Percentiles rank a stretch among this genome's conserved stretches.
phyloP scores from a whole-genome alignment of 192 early-diverging fungal species.

The Hyaloraphidium curvatum region DNA sequence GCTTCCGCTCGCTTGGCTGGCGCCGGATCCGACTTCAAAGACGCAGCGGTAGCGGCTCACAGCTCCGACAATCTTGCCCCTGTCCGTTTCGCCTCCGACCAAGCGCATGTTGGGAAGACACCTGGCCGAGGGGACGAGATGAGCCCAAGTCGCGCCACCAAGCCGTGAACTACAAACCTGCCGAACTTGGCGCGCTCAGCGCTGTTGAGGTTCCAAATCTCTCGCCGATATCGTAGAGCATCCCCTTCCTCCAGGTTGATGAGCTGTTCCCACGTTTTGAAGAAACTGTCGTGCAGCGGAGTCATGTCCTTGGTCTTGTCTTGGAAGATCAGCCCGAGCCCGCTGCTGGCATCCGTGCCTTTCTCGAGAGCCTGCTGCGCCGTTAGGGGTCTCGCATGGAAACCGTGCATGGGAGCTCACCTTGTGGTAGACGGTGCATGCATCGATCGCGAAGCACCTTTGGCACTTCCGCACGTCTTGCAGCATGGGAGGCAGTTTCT shows the following conservation, averaged over 20 bases:
- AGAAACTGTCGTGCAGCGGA: conserved; percentile 39
- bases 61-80: conserved; percentile 10
- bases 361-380: conserved; percentile 31
- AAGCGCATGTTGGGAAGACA: background rate
- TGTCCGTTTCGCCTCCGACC: background rate
- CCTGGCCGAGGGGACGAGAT: background rate
- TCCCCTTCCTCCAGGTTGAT: conserved; percentile 48
- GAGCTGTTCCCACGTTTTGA: conserved; percentile 55
- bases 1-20: background rate
- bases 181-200: conserved; percentile 23
- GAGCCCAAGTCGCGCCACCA: background rate
- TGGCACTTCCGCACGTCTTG: conserved; percentile 37
- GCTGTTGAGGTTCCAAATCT: conserved; percentile 45
- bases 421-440: conserved; percentile 55
- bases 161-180: conserved; percentile 7
- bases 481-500: conserved; percentile 50
- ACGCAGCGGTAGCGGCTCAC: conserved; percentile 1
- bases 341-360: conserved; percentile 33
- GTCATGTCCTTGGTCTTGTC: conserved; percentile 36
- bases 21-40: background rate
- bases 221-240: conserved; percentile 18
- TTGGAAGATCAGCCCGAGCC: conserved; percentile 39
- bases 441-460: conserved; percentile 37
- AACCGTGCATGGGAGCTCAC: conserved; percentile 33
- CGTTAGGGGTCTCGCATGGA: conserved; percentile 32